These are phyloP conservation scores for Podila minutissima DNA, from an alignment of 192 early-diverging fungal species.

Conservation along the genomic window DNA sequence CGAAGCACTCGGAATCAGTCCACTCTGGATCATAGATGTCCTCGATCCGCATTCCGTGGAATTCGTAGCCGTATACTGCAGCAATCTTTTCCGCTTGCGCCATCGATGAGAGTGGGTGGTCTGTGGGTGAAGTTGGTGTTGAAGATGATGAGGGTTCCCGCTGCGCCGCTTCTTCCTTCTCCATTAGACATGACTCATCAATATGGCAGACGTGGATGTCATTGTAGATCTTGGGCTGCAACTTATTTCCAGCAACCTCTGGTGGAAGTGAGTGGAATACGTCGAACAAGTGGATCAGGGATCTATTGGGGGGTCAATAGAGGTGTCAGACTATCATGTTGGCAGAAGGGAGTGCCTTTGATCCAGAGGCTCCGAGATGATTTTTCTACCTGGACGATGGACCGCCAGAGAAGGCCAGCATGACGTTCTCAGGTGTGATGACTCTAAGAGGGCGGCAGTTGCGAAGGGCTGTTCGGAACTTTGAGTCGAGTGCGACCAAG, in stretches of 20 bases:
- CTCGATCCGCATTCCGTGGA: conserved; percentile 66
- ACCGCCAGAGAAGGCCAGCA: conserved; percentile 91
- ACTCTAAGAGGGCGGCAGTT: conserved; percentile 56
- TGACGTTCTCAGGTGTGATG: conserved; percentile 60
- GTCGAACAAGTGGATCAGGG: conserved; percentile 70
- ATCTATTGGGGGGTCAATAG: conserved; percentile 47
- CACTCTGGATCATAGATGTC: conserved; percentile 67
- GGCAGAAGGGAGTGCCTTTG: too few species aligned
- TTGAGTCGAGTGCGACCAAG: conserved; percentile 68
- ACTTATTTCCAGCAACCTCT: conserved; percentile 65
- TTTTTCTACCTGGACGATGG: conserved; percentile 73
- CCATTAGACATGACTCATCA: conserved; percentile 73
- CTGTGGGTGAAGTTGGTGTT: not conserved
- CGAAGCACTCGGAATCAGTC: conserved; percentile 47
- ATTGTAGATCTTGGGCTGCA: conserved; percentile 61
- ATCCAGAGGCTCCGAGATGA: too few species aligned
- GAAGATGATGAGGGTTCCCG: not conserved
- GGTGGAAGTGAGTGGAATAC: conserved; percentile 68
- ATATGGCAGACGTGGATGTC: conserved; percentile 79
- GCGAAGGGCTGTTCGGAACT: conserved; percentile 73
- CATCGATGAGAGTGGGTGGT: conserved; percentile 33
- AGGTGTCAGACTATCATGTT: too few species aligned
- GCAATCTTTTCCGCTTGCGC: conserved; percentile 53
- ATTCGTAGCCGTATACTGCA: conserved; percentile 48
- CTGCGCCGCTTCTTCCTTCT: conserved; percentile 13